These are phyloP conservation scores for Hypoxylon cercidicola DNA, from an alignment of 495 filamentous ascomycete genomes.

Conservation along the genomic window DNA sequence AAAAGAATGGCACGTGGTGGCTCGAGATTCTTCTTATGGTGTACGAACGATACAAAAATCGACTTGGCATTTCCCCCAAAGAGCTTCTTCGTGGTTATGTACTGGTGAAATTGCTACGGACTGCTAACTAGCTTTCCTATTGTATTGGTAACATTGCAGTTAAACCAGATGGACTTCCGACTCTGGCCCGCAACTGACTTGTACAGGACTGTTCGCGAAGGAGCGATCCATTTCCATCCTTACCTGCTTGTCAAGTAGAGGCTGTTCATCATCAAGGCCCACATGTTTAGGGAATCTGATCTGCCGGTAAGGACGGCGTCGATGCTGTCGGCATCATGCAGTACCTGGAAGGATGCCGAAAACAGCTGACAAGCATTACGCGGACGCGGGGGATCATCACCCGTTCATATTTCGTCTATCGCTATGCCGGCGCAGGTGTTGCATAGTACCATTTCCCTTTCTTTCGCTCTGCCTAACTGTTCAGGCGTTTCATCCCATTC, in stretches of 20 bases:
- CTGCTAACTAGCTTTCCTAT: too few relatives aligned
- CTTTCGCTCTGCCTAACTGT: neutral
- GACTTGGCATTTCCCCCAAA: too few relatives aligned
- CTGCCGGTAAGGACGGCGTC: slow-evolving; percentile 28
- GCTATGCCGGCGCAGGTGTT: slow-evolving; percentile 19
- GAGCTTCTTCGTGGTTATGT: too few relatives aligned
- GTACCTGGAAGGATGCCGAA: slow-evolving; percentile 14
- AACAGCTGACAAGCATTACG: slow-evolving; percentile 30
- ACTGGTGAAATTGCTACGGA: too few relatives aligned
- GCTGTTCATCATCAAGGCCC: neutral
- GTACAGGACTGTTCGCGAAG: neutral
- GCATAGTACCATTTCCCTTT: slow-evolving; percentile 24
- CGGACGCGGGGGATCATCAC: slow-evolving; percentile 25
- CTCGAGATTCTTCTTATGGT: too few relatives aligned
- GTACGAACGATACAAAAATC: too few relatives aligned
- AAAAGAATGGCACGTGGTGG: too few relatives aligned
- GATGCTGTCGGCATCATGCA: neutral
- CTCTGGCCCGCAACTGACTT: neutral
- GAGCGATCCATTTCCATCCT: slow-evolving; percentile 19
- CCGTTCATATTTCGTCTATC: slow-evolving; percentile 16
- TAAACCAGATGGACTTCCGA: neutral
- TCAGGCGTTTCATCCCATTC: neutral
- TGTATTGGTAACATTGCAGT: too few relatives aligned
- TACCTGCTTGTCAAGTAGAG: slow-evolving; percentile 21
- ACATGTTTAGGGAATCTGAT: neutral